phyloP scores from a whole-genome alignment of 1,284 basidiomycete species.

The Boletus hoseneyae region DNA sequence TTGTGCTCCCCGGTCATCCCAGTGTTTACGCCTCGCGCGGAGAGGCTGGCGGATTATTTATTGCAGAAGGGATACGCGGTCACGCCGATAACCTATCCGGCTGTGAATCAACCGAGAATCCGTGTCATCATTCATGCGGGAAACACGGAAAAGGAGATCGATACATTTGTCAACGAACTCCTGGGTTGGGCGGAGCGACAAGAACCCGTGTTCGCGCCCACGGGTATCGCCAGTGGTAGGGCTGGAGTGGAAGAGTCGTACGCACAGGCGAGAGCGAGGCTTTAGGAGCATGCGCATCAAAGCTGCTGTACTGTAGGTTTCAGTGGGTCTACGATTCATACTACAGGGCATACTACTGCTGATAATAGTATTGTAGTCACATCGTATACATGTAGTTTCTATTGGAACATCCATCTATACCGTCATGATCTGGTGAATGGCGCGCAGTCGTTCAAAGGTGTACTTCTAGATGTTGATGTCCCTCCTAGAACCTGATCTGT shows the following conservation, averaged over 20 bases:
- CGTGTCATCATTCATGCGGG: constrained; percentile 18
- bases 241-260: not conserved
- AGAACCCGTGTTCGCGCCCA: not conserved
- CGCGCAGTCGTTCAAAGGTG: too few relatives aligned
- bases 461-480: too few relatives aligned
- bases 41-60: constrained; percentile 8
- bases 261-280: constrained; percentile 8
- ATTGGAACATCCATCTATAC: too few relatives aligned
- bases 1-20: constrained; percentile 22
- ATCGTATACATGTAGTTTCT: too few relatives aligned
- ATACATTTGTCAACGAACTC: constrained; percentile 10
- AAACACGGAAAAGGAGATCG: constrained; percentile 21
- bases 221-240: not conserved
- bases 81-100: constrained; percentile 14
- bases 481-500: too few relatives aligned
- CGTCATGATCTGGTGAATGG: too few relatives aligned
- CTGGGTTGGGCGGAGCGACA: constrained; percentile 12
- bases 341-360: too few relatives aligned
- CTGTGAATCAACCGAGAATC: constrained; percentile 11
- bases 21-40: constrained; percentile 13
- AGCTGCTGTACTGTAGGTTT: too few relatives aligned
- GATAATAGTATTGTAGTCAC: too few relatives aligned
- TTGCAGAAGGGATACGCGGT: constrained; percentile 16
- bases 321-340: too few relatives aligned
- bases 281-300: constrained; percentile 1